phyloP scores from a whole-genome alignment of 305 asterid species.

The Solanum aculeatissimum region DNA sequence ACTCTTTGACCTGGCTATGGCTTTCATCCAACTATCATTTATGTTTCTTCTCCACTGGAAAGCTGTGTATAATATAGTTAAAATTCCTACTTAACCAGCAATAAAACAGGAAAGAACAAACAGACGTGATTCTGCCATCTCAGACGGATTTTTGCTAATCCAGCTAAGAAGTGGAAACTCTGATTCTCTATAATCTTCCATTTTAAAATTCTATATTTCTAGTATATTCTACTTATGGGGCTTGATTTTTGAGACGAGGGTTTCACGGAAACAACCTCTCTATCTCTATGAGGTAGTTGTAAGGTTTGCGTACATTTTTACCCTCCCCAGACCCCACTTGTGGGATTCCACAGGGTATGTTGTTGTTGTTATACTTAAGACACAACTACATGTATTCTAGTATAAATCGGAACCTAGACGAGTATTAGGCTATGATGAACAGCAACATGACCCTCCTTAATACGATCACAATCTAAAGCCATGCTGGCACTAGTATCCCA shows the following conservation, averaged over 20 bases:
- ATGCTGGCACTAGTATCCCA: not conserved
- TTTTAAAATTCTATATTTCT: constrained; percentile 16
- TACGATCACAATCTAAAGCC: not conserved
- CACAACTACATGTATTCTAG: not conserved
- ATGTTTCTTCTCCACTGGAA: constrained; percentile 92
- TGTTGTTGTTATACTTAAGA: not conserved
- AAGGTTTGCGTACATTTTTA: too few relatives aligned
- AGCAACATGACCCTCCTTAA: not conserved
- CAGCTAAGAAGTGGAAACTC: constrained; percentile 61
- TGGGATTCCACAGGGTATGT: too few relatives aligned
- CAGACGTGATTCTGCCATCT: constrained; percentile 60
- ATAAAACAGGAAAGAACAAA: constrained; percentile 61
- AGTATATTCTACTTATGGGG: too few relatives aligned
- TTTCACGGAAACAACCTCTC: too few relatives aligned
- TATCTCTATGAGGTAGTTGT: too few relatives aligned
- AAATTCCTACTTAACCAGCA: constrained; percentile 66
- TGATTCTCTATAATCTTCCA: constrained; percentile 71
- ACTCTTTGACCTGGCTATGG: constrained; percentile 92
- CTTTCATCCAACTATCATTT: constrained; percentile 84
- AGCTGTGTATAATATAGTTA: constrained; percentile 75
- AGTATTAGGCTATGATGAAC: not conserved
- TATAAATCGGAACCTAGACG: not conserved
- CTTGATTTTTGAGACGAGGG: too few relatives aligned
- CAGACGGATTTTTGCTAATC: constrained; percentile 58
- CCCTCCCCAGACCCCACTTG: too few relatives aligned